Base-by-base conservation (phyloP, 164 flowering plant genomes). In the Brasenia schreberi region DNA sequence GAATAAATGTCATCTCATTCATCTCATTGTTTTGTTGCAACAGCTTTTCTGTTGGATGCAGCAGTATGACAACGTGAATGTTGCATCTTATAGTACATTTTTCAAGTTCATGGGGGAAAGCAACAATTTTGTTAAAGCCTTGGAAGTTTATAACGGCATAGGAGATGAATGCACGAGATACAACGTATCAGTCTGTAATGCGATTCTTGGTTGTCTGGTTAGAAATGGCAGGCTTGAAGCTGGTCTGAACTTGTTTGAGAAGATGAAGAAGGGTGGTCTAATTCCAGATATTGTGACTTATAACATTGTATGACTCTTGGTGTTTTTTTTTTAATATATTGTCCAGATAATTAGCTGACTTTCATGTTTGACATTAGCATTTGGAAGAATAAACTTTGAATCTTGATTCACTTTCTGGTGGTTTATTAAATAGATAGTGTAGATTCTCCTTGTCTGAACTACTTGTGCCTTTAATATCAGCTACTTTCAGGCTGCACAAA, bases 11-110 rank as follows among this genome's bases (percentile, higher is more conserved):
- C 19, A 18, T 66, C 67, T 44, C 18, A 63, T 69, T 49, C 53
- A 64, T 3, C 77, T 77, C 83, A 9, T 60, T 60, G 16, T 7
- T 60, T 11, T 19, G 27, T 60, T 60, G 62, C 27, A 19, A 45
- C 88, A 93, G 98, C 81, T 90, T 14, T 88, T 88, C 85, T 80
- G 80, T 63, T 90, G 97, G 97, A 93, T 93, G 98, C 80, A 79
- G 72, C 77, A 79, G 66, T 80, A 78, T 69, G 84, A 75, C 27
- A 90, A 87, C 79, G 73, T 77, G n/a, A 86, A 74, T 76, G 56
- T 73, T 72, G 82, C 88, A 44, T 87, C 96, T 61, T 93, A 90
- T 67, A 86, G 90, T 81, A 87, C 84, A 76, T 93, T 80, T 60
- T 82, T 93, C 66, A 93, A 87, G 79, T 80, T 81, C 75, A 74